Evolutionary conservation across 805 yeast genomes (phyloP).

Genomic region (Scheffersomyces coipomensis): DNA sequence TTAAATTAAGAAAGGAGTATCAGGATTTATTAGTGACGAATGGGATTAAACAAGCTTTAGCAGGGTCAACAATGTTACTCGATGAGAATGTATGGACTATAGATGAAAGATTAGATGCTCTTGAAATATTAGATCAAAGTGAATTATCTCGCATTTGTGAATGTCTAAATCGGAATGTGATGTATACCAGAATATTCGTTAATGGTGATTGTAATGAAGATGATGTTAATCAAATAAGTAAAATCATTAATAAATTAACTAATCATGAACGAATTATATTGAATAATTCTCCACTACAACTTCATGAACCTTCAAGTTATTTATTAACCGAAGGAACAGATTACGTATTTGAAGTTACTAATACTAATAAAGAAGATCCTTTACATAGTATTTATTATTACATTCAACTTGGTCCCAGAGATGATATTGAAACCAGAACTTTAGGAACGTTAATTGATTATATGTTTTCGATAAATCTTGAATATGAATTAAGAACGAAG

Average conservation of each 20-base stretch:
- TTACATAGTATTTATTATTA: conserved; percentile 52
- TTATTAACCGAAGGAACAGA: conserved; percentile 9
- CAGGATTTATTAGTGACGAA: conserved; percentile 39
- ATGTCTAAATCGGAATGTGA: conserved; percentile 22
- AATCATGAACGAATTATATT: conserved; percentile 15
- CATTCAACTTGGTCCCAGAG: conserved; percentile 55
- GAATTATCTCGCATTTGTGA: conserved; percentile 28
- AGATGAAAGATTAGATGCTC: conserved; percentile 53
- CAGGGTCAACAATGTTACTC: conserved; percentile 49
- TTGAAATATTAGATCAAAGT: conserved; percentile 47
- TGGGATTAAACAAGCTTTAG: conserved; percentile 47
- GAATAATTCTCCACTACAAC: neutral
- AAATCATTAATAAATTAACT: conserved; percentile 20
- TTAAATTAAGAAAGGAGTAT: conserved; percentile 47
- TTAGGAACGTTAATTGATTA: conserved; percentile 48
- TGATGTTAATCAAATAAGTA: conserved; percentile 15
- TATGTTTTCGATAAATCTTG: conserved; percentile 42
- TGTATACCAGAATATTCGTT: conserved; percentile 40
- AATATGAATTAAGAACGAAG: conserved; percentile 50
- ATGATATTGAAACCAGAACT: conserved; percentile 28
- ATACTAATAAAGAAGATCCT: conserved; percentile 45
- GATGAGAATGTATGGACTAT: conserved; percentile 58
- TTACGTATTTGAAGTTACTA: conserved; percentile 23
- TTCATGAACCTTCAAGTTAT: conserved; percentile 35
- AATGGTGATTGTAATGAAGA: conserved; percentile 46